These are phyloP conservation scores for Trametes cingulata DNA, from an alignment of 768 basidiomycete species.

Conservation along the genomic window DNA sequence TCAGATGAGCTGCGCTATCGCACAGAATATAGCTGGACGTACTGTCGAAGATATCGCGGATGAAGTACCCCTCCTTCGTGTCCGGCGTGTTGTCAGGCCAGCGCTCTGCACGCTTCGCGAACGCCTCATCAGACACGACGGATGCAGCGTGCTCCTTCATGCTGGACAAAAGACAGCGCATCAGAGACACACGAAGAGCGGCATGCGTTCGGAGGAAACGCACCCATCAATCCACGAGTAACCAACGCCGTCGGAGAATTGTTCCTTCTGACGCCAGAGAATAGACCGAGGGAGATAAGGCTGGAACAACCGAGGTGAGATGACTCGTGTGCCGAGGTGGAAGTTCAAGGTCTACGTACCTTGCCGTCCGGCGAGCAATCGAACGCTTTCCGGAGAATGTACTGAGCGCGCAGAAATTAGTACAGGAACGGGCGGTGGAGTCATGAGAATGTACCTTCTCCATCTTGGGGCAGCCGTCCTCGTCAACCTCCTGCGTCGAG, in stretches of 20 bases:
- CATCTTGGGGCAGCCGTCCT: slow-evolving; percentile 88
- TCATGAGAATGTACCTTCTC: slow-evolving; percentile 71
- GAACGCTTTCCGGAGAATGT: slow-evolving; percentile 95
- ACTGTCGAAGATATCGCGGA: slow-evolving; percentile 91
- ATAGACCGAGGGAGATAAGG: slow-evolving; percentile 93
- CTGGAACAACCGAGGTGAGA: slow-evolving; percentile 38
- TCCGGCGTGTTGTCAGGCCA: slow-evolving; percentile 84
- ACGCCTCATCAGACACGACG: slow-evolving; percentile 78
- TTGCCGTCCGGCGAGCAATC: slow-evolving; percentile 82
- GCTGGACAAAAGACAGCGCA: slow-evolving; percentile 40
- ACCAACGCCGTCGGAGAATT: slow-evolving; percentile 98
- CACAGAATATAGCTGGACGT: slow-evolving; percentile 20
- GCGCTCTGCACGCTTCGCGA: slow-evolving; percentile 68
- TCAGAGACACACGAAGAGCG: slow-evolving; percentile 4
- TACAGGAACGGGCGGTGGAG: neutral
- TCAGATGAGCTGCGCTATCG: neutral
- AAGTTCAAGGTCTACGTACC: slow-evolving; percentile 34
- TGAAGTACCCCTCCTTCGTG: slow-evolving; percentile 95
- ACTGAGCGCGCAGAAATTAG: slow-evolving; percentile 47
- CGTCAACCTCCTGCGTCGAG: slow-evolving; percentile 67
- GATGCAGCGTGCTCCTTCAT: slow-evolving; percentile 86
- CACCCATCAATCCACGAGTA: slow-evolving; percentile 99
- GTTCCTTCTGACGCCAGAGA: slow-evolving; percentile 98
- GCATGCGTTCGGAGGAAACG: slow-evolving; percentile 18
- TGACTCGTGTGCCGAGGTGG: neutral